phyloP scores from a whole-genome alignment of 1,284 basidiomycete species.

The Microbotryum lychnidis-dioicae region DNA sequence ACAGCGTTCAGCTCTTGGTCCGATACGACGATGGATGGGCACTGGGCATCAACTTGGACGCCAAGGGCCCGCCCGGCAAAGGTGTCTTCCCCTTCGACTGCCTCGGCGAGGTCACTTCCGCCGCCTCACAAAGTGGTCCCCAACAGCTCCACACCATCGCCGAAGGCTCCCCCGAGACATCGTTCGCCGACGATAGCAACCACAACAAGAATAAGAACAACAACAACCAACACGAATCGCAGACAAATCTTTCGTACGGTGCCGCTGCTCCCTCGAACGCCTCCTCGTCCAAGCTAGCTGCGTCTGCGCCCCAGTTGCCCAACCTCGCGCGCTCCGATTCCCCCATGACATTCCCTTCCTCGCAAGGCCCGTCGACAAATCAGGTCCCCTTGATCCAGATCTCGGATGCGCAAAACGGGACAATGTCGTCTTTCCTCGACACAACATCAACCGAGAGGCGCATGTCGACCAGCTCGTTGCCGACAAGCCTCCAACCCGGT shows the following conservation, averaged over 20 bases:
- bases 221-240: neutral
- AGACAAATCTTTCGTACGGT: no score
- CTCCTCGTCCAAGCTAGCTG: neutral
- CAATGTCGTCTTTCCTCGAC: no score
- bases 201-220: no score
- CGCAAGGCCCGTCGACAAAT: neutral
- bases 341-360: constrained; percentile 15
- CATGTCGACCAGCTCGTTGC: neutral
- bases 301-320: constrained; percentile 16
- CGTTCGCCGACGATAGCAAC: neutral
- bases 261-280: neutral
- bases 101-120: constrained; percentile 21
- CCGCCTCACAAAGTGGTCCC: neutral
- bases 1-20: constrained; percentile 34
- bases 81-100: constrained; percentile 37
- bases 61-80: constrained; percentile 13
- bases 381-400: no score
- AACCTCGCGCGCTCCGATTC: constrained; percentile 18
- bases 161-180: neutral
- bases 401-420: no score
- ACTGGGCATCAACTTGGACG: constrained; percentile 29
- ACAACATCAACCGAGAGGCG: no score
- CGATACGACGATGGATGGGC: constrained; percentile 37
- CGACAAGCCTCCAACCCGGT: neutral
- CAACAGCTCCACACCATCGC: neutral